Evolutionary conservation across 768 basidiomycete species (phyloP), one percentile per base, ranked within the genome.

Genomic region (Amanita brunnescens): DNA sequence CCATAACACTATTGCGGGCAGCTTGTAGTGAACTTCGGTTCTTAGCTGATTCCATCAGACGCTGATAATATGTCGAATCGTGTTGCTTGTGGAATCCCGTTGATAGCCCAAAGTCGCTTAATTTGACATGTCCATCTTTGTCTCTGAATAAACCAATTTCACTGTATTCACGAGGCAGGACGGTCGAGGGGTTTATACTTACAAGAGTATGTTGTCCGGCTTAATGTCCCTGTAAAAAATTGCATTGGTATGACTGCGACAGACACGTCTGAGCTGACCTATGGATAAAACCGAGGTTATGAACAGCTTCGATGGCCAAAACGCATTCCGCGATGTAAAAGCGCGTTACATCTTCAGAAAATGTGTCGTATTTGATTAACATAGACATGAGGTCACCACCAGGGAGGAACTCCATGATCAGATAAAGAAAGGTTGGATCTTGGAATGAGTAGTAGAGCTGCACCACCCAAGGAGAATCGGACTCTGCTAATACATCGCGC

Each of bases 281-380:
- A 66, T 98, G 96, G 56, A 98, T 98, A 67, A 98, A 98, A 0
- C 95, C 96, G 24, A 98, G 80, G 58, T 89, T 83, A 68, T 99
- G 95, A 2, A 99, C 94, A 2, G 95, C 91, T 64, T 98, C 95
- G 55, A 99, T 97, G 6, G 96, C 96, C 14, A 98, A 76, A 45
- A 95, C 87, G 68, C 93, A 97, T 70, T 99, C 87, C n/a, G 96
- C 96, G 62, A 99, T 91, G 68, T 99, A 98, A 67, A 98, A 98
- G 47, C 95, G 80, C 51, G 92, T 92, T 12, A 98, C 95, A 60
- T 98, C 96, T 69, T 98, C 95, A 0, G 90, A 90, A 69, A 98
- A 98, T 0, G 94, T 96, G 64, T 97, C 96, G 69, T 98, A 97
- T 69, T 98, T 97, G 76, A 98, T 97, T 52, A 97, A 76, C 95